These are phyloP conservation scores for Aureobasidium sp. DNA, from an alignment of 2,329 filamentous ascomycete genomes.

Conservation along the genomic window DNA sequence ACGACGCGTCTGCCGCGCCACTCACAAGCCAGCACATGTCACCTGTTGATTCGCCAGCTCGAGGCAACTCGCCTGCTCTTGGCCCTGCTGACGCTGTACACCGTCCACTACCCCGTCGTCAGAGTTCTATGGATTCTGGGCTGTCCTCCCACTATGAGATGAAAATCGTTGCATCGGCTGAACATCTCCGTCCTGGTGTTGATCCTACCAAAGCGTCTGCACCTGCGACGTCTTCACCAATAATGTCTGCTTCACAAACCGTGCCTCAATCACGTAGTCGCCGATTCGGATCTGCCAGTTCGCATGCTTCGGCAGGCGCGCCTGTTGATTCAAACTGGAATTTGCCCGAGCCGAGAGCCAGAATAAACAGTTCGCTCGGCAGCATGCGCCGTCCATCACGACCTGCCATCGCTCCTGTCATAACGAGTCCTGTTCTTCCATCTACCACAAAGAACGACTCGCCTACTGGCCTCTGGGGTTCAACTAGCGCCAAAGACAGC, in stretches of 20 bases:
- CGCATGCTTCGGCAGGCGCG: slow-evolving; percentile 22
- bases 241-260: slow-evolving; percentile 22
- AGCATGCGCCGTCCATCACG: slow-evolving; percentile 34
- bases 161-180: slow-evolving; percentile 64
- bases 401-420: slow-evolving; percentile 17
- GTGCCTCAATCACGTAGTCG: slow-evolving; percentile 26
- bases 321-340: slow-evolving; percentile 20
- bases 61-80: neutral
- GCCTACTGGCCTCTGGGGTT: neutral
- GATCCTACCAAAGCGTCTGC: slow-evolving; percentile 33
- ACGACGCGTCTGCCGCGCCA: slow-evolving; percentile 22
- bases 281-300: slow-evolving; percentile 20
- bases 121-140: slow-evolving; percentile 37
- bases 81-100: neutral
- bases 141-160: slow-evolving; percentile 62
- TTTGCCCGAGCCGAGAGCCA: slow-evolving; percentile 26
- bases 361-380: slow-evolving; percentile 33
- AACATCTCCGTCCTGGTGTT: slow-evolving; percentile 57
- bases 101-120: slow-evolving; percentile 27
- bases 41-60: neutral
- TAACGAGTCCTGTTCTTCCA: slow-evolving; percentile 17
- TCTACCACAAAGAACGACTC: neutral
- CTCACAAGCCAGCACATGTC: neutral
- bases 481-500: neutral
- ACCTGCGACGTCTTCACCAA: slow-evolving; percentile 23